phyloP scores from a whole-genome alignment of 1,284 basidiomycete species.

The Ceratobasidium sp. region DNA sequence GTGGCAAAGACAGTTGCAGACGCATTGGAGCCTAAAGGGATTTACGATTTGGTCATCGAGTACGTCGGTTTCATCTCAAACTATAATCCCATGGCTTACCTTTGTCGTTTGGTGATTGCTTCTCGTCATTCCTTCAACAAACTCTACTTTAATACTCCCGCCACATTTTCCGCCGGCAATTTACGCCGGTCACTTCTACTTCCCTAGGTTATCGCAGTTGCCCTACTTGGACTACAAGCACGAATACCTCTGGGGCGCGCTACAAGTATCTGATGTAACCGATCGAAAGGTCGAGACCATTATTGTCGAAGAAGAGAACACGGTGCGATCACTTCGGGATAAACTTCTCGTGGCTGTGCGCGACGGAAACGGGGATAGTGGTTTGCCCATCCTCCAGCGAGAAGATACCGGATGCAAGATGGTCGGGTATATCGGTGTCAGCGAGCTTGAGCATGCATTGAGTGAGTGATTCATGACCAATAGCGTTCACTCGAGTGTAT shows the following conservation, averaged over 20 bases:
- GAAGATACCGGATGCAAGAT: conserved; percentile 71
- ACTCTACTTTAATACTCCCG: not conserved
- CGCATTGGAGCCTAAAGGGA: conserved; percentile 92
- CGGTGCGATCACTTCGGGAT: conserved; percentile 76
- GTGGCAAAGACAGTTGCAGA: conserved; percentile 96
- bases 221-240: conserved; percentile 94
- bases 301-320: conserved; percentile 76
- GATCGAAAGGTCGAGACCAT: conserved; percentile 77
- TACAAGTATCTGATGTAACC: conserved; percentile 80
- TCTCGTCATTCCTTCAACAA: not conserved
- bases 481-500: conserved; percentile 16
- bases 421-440: conserved; percentile 93
- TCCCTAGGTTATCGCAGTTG: conserved; percentile 73
- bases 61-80: conserved; percentile 56
- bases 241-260: conserved; percentile 87
- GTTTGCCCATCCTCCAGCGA: conserved; percentile 84
- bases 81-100: not conserved
- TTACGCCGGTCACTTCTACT: not conserved
- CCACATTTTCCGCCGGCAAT: not conserved
- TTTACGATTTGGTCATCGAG: conserved; percentile 96
- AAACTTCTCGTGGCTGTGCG: conserved; percentile 73
- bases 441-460: conserved; percentile 94
- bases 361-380: conserved; percentile 81
- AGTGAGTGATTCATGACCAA: conserved; percentile 65
- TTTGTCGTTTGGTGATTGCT: not conserved